Evolutionary conservation across 2,329 filamentous ascomycete species (phyloP).

Genomic region (Fusarium nisikadoi): DNA sequence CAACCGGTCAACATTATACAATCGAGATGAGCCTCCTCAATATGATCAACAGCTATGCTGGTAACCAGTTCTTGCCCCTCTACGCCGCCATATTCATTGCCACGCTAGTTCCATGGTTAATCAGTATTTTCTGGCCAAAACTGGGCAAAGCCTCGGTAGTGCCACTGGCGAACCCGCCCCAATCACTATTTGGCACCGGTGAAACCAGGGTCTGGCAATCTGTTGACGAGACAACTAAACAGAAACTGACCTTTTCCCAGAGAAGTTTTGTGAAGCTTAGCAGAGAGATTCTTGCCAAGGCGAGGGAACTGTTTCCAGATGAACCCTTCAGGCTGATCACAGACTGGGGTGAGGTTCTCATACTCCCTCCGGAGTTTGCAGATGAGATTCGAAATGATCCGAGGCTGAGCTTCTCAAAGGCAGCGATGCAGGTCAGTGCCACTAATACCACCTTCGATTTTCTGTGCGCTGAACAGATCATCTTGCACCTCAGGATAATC

Average conservation of each 20-base stretch:
- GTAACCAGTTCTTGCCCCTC: rapidly evolving
- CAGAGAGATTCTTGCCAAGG: neutral
- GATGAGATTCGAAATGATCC: conserved; percentile 4
- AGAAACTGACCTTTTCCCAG: neutral
- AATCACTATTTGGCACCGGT: neutral
- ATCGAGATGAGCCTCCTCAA: neutral
- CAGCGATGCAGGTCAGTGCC: neutral
- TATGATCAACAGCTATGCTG: neutral
- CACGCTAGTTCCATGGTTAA: neutral
- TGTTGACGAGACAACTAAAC: neutral
- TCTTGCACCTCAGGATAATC: neutral
- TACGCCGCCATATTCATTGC: neutral
- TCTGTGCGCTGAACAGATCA: rapidly evolving
- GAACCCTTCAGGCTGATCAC: neutral
- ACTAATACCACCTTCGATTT: rapidly evolving
- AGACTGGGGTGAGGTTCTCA: conserved; percentile 2
- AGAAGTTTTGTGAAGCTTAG: neutral
- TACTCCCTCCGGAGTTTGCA: neutral
- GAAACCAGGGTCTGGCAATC: neutral
- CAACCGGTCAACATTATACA: no score
- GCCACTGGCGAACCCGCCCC: neutral
- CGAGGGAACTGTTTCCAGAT: neutral
- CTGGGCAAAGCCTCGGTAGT: neutral
- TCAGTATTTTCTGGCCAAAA: neutral
- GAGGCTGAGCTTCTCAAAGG: neutral